Evolutionary conservation across 179 eudicot genomes (phyloP).

Genomic region (Heliamphora pulchella): DNA sequence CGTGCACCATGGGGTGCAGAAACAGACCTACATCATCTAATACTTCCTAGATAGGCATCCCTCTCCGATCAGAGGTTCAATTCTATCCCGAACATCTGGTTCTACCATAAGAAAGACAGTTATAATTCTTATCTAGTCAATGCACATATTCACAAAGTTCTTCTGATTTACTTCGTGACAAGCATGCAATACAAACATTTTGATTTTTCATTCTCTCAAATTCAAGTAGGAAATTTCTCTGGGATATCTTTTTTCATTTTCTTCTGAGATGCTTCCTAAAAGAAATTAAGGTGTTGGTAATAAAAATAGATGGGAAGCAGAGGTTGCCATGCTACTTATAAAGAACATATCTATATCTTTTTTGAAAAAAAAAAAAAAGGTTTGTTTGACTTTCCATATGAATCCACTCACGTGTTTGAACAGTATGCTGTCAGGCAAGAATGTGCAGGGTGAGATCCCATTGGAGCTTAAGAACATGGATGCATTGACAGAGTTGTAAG

Average conservation of each 20-base stretch:
- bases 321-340: background rate
- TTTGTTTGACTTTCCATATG: background rate
- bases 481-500: conserved; percentile 79
- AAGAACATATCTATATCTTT: background rate
- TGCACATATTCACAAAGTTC: background rate
- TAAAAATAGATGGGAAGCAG: background rate
- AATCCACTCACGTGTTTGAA: conserved; percentile 20
- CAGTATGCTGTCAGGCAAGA: conserved; percentile 73
- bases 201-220: too few species aligned
- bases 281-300: conserved; percentile 5
- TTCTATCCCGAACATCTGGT: background rate
- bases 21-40: background rate
- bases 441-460: conserved; percentile 65
- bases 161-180: background rate
- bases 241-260: background rate
- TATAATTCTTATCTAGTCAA: background rate
- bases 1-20: background rate
- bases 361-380: too few species aligned
- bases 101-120: background rate
- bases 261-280: background rate
- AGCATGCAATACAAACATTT: background rate
- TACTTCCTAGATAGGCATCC: background rate
- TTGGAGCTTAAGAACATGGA: conserved; percentile 69
- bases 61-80: background rate
- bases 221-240: too few species aligned